Base-by-base conservation (phyloP, 2,329 filamentous ascomycete species). In the Monosporascus sp. region DNA sequence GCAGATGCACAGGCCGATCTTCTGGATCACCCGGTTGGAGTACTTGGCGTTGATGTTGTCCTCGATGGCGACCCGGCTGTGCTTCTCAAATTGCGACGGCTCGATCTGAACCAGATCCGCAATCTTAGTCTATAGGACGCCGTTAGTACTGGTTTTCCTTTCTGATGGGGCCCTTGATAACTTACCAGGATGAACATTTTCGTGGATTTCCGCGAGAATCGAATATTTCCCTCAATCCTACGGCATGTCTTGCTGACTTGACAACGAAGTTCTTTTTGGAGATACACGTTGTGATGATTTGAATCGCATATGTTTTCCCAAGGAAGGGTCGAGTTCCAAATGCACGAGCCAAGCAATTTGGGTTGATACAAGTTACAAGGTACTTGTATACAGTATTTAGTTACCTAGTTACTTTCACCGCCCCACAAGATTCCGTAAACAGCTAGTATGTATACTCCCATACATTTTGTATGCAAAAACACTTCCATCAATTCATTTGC, bases 1-100 rank as follows among this genome's bases (percentile, higher is more conserved):
- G 67, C 89, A 93, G 61, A 99, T 87, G 66, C 91, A 97, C 4
- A 99, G 84, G 11, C 94, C 94, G 54, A 97, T 86, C 66, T 94
- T 94, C 68, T 96, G 93, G 56, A 99, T 90, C 22, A 91, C 88
- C 81, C 88, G 60, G 46, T 99, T 97, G 54, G 93, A 85, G 71
- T 97, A 99, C 73, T 99, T 99, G 58, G 85, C 81, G 69, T 99
- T 97, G 74, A 99, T 94, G 64, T 94, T 94, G 74, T 99, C 92
- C 72, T 97, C 91, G 58, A 99, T 90, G 1, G 91, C 90, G 57
- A 91, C 82, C 34, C 84, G 81, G 65, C 89, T 95, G 55, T 84
- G 79, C 71, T 94, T 94, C 56, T 85, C 81, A 67, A 97, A 96
- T 68, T 97, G 89, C 64, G 90, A 83, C 1, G 94, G 94, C 34